Base-by-base conservation (phyloP, 768 basidiomycete genomes). In the Daedaleopsis nitida region DNA sequence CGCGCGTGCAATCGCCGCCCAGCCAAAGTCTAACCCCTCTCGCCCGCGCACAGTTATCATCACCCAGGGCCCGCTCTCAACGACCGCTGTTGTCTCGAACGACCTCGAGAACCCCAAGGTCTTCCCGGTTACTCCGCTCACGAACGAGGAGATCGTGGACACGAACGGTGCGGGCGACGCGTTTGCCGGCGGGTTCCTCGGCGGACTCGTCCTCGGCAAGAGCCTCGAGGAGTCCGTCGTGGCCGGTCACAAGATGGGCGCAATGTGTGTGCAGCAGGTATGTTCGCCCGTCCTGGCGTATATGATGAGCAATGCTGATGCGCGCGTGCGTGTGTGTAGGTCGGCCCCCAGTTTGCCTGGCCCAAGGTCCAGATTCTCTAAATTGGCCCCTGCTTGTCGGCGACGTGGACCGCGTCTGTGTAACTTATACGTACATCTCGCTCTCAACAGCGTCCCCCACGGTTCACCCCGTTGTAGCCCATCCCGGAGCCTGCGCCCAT, bases 141-240 rank as follows among this genome's bases (percentile, higher is more conserved):
- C 70, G 49, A 80, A 82, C 56, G 81, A 78, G 43, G 68, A 87
- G 74, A 95, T 97, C 66, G 89, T 97, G 60, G 97, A 99, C 74
- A 98, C 97, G 51, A 99, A 99, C 75, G 97, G 93, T 54, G 97
- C 97, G 21, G 97, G 97, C 45, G 96, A 99, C 73, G 94, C 93
- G 45, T 98, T 99, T 69, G 94, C 95, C 24, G 97, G 96, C 59
- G 97, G 92, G 42, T 96, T 98, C 83, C 76, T 98, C 55, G 97
- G 93, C 53, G 96, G 89, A 1, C 80, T 85, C 58, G 87, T 92
- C 54, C 74, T 83, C 38, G 95, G 94, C 13, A 97, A 93, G 82
- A 76, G 71, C 32, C 69, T 93, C 32, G 87, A 89, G 19, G 88
- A 94, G 74, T 82, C 82, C 50, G 83, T 99, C 60, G 85, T 89